phyloP scores from a whole-genome alignment of 2,329 filamentous ascomycete genomes.

The Claviceps pazoutovae region DNA sequence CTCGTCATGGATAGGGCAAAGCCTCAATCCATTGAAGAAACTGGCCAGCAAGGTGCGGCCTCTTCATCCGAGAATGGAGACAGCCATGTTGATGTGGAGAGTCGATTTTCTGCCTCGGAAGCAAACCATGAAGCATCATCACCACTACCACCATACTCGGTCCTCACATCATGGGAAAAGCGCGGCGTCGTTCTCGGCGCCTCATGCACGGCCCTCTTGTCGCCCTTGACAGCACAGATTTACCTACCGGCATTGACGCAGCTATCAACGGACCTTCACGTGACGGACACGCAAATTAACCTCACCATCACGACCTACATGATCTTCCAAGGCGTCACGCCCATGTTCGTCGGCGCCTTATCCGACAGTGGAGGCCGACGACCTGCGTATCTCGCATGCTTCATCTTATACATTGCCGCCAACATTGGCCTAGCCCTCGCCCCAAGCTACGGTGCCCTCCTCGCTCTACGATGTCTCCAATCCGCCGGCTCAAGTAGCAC shows the following conservation, averaged over 20 bases:
- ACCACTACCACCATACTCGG: constrained; percentile 18
- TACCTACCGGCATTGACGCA: constrained; percentile 39
- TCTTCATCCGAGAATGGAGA: background rate
- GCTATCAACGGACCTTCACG: constrained; percentile 32
- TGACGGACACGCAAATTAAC: constrained; percentile 30
- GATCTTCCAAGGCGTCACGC: constrained; percentile 47
- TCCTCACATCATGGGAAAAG: constrained; percentile 26
- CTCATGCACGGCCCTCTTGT: constrained; percentile 28
- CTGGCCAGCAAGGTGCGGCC: background rate
- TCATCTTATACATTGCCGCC: constrained; percentile 37
- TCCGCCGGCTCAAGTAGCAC: constrained; percentile 45
- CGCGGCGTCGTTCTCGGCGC: constrained; percentile 26
- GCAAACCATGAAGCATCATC: background rate
- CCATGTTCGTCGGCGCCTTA: constrained; percentile 41
- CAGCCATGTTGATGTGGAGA: background rate
- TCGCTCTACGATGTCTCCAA: constrained; percentile 42
- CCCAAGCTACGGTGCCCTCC: constrained; percentile 32
- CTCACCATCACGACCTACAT: constrained; percentile 41
- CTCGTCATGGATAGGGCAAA: background rate
- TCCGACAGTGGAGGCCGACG: constrained; percentile 40
- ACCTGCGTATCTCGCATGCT: constrained; percentile 39
- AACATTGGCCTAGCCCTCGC: constrained; percentile 39
- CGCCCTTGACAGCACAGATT: constrained; percentile 33
- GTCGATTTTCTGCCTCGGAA: background rate
- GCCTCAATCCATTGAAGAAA: background rate